Conservation (phyloP, 2,329 filamentous ascomycete species). For the Scytalidium sp. region DNA sequence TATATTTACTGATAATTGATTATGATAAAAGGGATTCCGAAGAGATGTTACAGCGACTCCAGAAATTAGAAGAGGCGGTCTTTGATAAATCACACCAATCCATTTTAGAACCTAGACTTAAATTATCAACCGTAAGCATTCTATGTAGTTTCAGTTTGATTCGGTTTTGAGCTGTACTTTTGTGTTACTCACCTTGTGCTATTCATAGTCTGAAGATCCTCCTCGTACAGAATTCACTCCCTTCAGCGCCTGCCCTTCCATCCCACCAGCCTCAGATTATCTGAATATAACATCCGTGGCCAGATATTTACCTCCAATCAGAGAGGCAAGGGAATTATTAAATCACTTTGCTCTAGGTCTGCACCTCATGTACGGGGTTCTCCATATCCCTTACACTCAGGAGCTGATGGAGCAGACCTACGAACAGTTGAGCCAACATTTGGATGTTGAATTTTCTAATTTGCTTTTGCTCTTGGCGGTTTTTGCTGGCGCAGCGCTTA, state of each 20-base stretch:
- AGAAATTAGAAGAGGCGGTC: neutral
- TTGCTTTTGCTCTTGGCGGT: constrained; percentile 6
- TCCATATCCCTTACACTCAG: constrained; percentile 7
- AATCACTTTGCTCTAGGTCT: constrained; percentile 5
- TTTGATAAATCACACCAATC: neutral
- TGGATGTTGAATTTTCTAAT: neutral
- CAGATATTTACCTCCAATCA: constrained; percentile 3
- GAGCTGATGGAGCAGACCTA: constrained; percentile 7
- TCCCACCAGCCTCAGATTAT: neutral
- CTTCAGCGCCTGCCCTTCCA: neutral
- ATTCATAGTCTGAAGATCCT: neutral
- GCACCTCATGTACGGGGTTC: constrained; percentile 2
- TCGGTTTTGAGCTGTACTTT: neutral
- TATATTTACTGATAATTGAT: neutral
- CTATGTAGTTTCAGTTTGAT: neutral
- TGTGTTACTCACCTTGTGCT: neutral
- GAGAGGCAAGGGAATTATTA: constrained; percentile 5
- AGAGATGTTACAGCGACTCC: neutral
- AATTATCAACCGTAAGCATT: neutral
- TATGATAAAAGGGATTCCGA: neutral
- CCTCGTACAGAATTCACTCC: neutral
- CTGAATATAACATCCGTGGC: neutral
- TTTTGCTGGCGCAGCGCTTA: constrained; percentile 5
- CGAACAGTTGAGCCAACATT: neutral
- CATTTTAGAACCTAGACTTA: neutral